phyloP scores from a whole-genome alignment of 192 early-diverging fungal genomes.

The Irineochytrium annulatum region DNA sequence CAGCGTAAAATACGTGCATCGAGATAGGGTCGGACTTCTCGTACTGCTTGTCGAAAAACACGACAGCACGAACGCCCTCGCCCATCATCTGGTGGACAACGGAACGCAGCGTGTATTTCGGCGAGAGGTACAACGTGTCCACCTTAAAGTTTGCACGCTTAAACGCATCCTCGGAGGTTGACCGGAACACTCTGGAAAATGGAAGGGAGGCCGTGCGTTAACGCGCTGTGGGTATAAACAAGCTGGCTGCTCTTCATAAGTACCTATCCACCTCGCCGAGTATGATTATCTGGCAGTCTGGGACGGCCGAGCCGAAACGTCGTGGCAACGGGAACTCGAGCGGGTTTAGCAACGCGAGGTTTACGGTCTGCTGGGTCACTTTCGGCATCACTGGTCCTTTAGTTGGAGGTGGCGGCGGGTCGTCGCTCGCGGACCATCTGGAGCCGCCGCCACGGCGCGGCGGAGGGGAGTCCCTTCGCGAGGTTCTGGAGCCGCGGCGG shows the following conservation, averaged over 20 bases:
- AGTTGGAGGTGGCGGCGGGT: not conserved
- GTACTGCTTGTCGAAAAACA: constrained; percentile 41
- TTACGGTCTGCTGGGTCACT: constrained; percentile 19
- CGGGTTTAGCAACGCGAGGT: constrained; percentile 15
- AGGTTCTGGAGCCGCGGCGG: constrained; percentile 2
- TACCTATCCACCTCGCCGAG: constrained; percentile 32
- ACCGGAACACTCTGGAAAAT: not conserved
- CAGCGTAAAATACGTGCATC: constrained; percentile 38
- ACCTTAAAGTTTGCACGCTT: constrained; percentile 24
- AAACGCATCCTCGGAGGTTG: constrained; percentile 25
- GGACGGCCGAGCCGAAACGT: constrained; percentile 34
- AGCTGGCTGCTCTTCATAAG: too few species aligned
- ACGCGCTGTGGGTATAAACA: too few species aligned
- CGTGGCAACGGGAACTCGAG: constrained; percentile 35
- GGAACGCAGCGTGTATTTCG: constrained; percentile 24
- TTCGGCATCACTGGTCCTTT: constrained; percentile 9
- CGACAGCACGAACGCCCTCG: constrained; percentile 39
- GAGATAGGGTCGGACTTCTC: constrained; percentile 26
- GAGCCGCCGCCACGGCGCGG: not conserved
- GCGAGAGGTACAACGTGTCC: constrained; percentile 26
- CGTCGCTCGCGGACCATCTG: not conserved
- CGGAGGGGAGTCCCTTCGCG: constrained; percentile 4
- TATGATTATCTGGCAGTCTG: constrained; percentile 41
- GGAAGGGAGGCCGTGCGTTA: not conserved
- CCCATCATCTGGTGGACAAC: constrained; percentile 41